Evolutionary conservation across 2,329 filamentous ascomycete genomes (phyloP).

Genomic region (Xylariaceae sp.): DNA sequence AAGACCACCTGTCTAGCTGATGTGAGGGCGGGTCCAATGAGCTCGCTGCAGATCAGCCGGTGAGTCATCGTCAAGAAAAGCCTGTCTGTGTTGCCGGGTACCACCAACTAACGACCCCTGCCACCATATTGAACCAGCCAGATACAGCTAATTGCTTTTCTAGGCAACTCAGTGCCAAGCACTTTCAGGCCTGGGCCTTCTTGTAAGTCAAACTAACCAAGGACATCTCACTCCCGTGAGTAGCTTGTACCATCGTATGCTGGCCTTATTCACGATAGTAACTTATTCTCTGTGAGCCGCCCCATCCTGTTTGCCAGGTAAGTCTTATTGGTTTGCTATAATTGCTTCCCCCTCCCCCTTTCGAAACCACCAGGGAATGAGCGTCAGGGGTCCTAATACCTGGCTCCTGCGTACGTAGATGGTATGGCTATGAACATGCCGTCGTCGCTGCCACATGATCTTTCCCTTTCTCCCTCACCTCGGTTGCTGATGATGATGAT

Average conservation of each 20-base stretch:
- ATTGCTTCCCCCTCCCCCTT: too few relatives aligned
- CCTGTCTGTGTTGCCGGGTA: not conserved
- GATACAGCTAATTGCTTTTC: not conserved
- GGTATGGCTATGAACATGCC: too few relatives aligned
- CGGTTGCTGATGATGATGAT: too few relatives aligned
- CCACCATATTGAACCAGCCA: not conserved
- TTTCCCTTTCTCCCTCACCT: too few relatives aligned
- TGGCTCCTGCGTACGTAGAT: too few relatives aligned
- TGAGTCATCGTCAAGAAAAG: conserved; percentile 22
- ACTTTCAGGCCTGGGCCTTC: too few relatives aligned
- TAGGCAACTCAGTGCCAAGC: not conserved
- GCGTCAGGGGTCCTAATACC: too few relatives aligned
- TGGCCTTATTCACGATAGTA: conserved; percentile 10
- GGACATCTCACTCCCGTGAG: not conserved
- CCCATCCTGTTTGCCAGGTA: too few relatives aligned
- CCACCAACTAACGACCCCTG: conserved; percentile 1
- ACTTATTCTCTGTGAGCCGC: not conserved
- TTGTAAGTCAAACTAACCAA: too few relatives aligned
- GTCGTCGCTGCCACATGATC: too few relatives aligned
- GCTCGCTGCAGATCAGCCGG: conserved; percentile 14
- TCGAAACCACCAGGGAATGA: too few relatives aligned
- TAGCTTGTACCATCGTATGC: not conserved
- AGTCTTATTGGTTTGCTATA: too few relatives aligned
- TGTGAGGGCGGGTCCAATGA: conserved; percentile 16
- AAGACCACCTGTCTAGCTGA: conserved; percentile 19